Conservation (phyloP, 768 basidiomycete species). For the Phylloporus sp. region DNA sequence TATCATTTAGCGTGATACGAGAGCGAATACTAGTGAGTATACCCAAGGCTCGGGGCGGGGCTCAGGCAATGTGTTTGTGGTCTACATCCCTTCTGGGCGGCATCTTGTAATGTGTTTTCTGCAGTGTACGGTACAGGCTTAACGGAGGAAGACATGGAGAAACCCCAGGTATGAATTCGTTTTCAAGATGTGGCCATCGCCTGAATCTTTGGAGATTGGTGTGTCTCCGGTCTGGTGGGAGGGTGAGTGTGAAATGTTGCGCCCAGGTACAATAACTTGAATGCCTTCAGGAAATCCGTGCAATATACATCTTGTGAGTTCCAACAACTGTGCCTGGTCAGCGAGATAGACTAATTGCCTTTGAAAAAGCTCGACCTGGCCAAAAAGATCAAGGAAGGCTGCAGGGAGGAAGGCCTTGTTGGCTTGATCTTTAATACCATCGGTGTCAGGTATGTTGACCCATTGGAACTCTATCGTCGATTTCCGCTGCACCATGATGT, state of each 20-base stretch:
- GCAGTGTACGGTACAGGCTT: slow-evolving; percentile 74
- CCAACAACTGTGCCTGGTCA: background rate
- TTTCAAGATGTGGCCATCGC: background rate
- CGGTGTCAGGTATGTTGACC: slow-evolving; percentile 61
- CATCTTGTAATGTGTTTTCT: background rate
- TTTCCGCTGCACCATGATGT: background rate
- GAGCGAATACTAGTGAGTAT: background rate
- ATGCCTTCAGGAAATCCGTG: slow-evolving; percentile 66
- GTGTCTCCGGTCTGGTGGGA: slow-evolving; percentile 93
- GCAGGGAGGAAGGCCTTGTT: slow-evolving; percentile 74
- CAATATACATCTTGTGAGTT: slow-evolving; percentile 71
- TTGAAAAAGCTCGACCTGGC: slow-evolving; percentile 67
- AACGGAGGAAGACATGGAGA: slow-evolving; percentile 76
- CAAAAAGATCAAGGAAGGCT: slow-evolving; percentile 77
- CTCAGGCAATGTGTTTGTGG: slow-evolving; percentile 79
- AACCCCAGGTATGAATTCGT: slow-evolving; percentile 60
- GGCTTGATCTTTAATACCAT: slow-evolving; percentile 84
- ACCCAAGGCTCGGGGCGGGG: slow-evolving; percentile 58
- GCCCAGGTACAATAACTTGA: background rate
- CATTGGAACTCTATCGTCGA: background rate
- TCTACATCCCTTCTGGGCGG: slow-evolving; percentile 1
- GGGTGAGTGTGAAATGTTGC: slow-evolving; percentile 40
- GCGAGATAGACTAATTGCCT: background rate
- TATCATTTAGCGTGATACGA: background rate
- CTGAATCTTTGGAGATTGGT: slow-evolving; percentile 54